Percentiles rank a stretch among this genome's conserved stretches.
These are phyloP conservation scores for Capsicum chinense DNA, from an alignment of 257 asterid species.

Conservation along the genomic window DNA sequence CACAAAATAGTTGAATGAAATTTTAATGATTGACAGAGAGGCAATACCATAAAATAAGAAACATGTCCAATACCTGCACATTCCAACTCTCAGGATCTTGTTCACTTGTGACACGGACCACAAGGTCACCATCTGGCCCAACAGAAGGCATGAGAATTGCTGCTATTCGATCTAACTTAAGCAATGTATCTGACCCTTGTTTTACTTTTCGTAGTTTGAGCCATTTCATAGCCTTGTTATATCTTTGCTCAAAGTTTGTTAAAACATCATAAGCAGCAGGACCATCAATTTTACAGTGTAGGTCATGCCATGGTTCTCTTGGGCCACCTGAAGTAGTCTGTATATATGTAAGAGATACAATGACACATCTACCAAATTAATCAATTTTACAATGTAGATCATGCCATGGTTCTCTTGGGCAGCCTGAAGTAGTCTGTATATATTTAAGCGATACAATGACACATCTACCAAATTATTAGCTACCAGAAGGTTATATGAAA, in stretches of 20 bases:
- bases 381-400: too few species aligned
- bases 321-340: conserved; percentile 51
- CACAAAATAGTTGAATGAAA: conserved; percentile 10
- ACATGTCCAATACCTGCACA: conserved; percentile 66
- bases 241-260: conserved; percentile 93
- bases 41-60: neutral
- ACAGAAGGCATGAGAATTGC: conserved; percentile 80
- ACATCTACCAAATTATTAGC: conserved; percentile 1
- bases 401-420: too few species aligned
- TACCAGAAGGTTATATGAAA: neutral
- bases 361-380: too few species aligned
- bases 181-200: conserved; percentile 84
- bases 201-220: conserved; percentile 72
- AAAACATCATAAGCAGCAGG: conserved; percentile 98
- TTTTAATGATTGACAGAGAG: neutral
- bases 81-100: conserved; percentile 92
- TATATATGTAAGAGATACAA: neutral
- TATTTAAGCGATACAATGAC: neutral
- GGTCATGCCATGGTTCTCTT: conserved; percentile 96
- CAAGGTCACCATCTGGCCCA: conserved; percentile 60
- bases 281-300: conserved; percentile 95
- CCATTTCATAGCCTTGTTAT: conserved; percentile 90
- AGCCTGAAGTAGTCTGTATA: too few species aligned
- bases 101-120: conserved; percentile 67
- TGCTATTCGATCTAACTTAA: conserved; percentile 81